phyloP scores from a whole-genome alignment of 257 asterid species.

The Eustoma russellianum region DNA sequence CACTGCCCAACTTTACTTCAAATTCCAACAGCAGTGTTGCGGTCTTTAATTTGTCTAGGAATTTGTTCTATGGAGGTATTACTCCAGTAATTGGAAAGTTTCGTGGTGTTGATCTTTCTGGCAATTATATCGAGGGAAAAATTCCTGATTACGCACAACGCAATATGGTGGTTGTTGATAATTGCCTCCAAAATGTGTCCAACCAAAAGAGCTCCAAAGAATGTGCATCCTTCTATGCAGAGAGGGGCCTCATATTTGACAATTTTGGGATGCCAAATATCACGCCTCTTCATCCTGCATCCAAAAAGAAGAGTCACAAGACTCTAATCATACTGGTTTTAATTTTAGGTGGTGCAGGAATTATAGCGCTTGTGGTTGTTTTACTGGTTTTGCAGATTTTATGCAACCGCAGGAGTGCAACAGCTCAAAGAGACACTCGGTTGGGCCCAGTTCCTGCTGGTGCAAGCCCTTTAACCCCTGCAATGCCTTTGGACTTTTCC shows the following conservation, averaged over 20 bases:
- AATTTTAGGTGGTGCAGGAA: conserved; percentile 62
- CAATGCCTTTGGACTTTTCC: conserved; percentile 41
- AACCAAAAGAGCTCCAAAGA: conserved; percentile 52
- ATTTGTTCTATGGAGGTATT: conserved; percentile 63
- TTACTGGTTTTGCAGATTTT: conserved; percentile 25
- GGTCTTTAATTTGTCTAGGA: conserved; percentile 49
- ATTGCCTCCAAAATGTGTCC: conserved; percentile 55
- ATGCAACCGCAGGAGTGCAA: conserved; percentile 49
- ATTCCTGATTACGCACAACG: conserved; percentile 49
- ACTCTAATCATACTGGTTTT: conserved; percentile 51
- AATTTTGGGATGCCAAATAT: conserved; percentile 57
- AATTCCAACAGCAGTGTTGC: conserved; percentile 29
- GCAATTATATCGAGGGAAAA: conserved; percentile 71
- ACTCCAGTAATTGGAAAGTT: conserved; percentile 45
- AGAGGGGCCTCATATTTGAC: conserved; percentile 62
- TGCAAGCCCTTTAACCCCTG: conserved; percentile 44
- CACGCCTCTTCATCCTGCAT: conserved; percentile 35
- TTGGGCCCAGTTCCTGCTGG: conserved; percentile 62
- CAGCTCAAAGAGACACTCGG: conserved; percentile 46
- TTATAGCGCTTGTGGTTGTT: conserved; percentile 34
- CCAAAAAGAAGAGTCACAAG: conserved; percentile 29
- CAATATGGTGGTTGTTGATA: conserved; percentile 25
- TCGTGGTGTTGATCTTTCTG: conserved; percentile 48
- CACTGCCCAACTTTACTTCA: conserved; percentile 35
- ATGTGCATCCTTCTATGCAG: conserved; percentile 61